These are phyloP conservation scores for Leishmania lainsoni DNA, from an alignment of 208 protist genomes.

Conservation along the genomic window DNA sequence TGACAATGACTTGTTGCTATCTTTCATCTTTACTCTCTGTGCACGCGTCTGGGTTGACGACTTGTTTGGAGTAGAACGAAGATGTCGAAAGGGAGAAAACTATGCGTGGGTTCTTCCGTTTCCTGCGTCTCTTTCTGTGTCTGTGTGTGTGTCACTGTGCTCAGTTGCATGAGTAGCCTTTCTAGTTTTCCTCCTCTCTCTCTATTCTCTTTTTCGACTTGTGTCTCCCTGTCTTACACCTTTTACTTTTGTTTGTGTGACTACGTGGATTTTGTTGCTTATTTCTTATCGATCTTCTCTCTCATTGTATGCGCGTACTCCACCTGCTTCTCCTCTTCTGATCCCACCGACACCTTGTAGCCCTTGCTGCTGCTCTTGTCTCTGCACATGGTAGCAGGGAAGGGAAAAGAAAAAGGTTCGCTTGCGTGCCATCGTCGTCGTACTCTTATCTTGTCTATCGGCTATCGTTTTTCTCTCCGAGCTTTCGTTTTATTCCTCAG, in stretches of 20 bases:
- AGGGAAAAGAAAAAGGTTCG: background rate
- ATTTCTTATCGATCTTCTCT: background rate
- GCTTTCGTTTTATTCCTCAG: background rate
- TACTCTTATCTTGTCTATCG: constrained; percentile 11
- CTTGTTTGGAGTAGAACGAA: background rate
- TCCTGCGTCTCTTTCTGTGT: background rate
- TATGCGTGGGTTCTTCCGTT: too few species aligned
- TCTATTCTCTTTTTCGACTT: background rate
- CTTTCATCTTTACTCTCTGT: background rate
- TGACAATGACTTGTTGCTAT: background rate
- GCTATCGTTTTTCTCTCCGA: background rate
- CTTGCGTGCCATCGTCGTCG: background rate
- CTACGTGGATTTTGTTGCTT: background rate
- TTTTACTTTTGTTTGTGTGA: background rate
- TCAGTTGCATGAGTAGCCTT: background rate
- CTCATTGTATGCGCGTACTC: background rate
- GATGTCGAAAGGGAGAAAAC: background rate
- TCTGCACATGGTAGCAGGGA: background rate
- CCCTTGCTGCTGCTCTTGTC: background rate
- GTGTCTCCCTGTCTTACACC: constrained; percentile 14
- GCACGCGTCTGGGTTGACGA: background rate
- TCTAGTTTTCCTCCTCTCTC: constrained; percentile 9
- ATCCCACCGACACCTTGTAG: background rate
- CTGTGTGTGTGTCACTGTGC: background rate
- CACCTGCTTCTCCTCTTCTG: background rate